phyloP scores from a whole-genome alignment of 352 stramenopile species.

The Pythium dissimile region DNA sequence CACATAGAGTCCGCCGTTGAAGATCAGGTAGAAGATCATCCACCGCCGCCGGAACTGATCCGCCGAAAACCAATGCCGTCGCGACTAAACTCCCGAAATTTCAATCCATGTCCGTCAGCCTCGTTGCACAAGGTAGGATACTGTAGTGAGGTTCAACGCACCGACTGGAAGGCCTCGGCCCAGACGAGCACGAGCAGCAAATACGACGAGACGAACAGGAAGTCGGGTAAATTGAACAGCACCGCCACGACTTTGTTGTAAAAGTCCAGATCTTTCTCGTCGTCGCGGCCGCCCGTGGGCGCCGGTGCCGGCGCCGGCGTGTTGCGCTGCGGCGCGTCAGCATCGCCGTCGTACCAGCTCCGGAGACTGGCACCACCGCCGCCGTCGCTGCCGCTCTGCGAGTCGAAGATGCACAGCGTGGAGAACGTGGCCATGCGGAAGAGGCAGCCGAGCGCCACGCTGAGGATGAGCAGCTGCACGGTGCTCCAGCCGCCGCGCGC shows the following conservation, averaged over 20 bases:
- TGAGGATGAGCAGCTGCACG: slow-evolving; percentile 79
- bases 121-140: background rate
- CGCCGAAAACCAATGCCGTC: slow-evolving; percentile 88
- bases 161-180: slow-evolving; percentile 88
- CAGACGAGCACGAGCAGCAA: slow-evolving; percentile 89
- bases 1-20: slow-evolving; percentile 88
- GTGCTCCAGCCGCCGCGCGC: slow-evolving; percentile 72
- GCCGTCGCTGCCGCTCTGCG: slow-evolving; percentile 40
- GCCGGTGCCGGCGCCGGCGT: background rate
- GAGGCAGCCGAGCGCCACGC: slow-evolving; percentile 78
- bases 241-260: slow-evolving; percentile 90
- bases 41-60: slow-evolving; percentile 79
- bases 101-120: background rate
- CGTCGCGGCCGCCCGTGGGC: slow-evolving; percentile 4
- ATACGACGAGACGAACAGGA: slow-evolving; percentile 89
- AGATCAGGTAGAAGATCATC: slow-evolving; percentile 92
- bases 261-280: slow-evolving; percentile 72
- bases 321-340: background rate
- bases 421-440: slow-evolving; percentile 86
- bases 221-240: slow-evolving; percentile 92
- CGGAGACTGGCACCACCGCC: background rate
- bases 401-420: slow-evolving; percentile 86
- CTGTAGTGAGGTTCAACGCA: too few species aligned
- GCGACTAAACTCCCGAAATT: slow-evolving; percentile 40
- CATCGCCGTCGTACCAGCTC: slow-evolving; percentile 4